Conservation (phyloP, 2,329 filamentous ascomycete species). For the Pseudogymnoascus pannorum region DNA sequence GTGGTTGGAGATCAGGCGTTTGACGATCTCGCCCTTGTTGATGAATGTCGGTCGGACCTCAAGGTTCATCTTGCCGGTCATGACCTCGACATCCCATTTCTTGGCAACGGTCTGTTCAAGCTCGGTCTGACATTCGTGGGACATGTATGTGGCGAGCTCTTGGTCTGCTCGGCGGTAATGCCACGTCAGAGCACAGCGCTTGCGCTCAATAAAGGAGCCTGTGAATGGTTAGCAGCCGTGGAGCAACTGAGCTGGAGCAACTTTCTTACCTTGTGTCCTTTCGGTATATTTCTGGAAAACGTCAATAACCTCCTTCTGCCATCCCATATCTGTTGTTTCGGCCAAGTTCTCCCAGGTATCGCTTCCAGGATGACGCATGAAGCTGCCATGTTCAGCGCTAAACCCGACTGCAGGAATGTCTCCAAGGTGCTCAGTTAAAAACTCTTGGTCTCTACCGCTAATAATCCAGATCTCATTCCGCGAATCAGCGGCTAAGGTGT, state of each 20-base stretch:
- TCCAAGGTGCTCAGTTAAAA: constrained; percentile 86
- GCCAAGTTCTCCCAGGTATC: constrained; percentile 84
- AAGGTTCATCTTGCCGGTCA: constrained; percentile 93
- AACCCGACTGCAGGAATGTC: constrained; percentile 85
- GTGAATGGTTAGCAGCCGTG: constrained; percentile 16
- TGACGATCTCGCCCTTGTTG: constrained; percentile 95
- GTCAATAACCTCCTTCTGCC: constrained; percentile 78
- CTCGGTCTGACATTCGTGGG: constrained; percentile 72
- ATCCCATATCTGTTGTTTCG: constrained; percentile 80
- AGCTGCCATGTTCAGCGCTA: constrained; percentile 94
- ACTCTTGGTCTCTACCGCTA: constrained; percentile 86
- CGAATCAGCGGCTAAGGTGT: constrained; percentile 69
- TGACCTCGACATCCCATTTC: constrained; percentile 88
- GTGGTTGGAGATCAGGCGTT: constrained; percentile 71
- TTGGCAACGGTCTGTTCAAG: constrained; percentile 69
- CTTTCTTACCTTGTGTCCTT: constrained; percentile 62
- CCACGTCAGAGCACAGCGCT: constrained; percentile 92
- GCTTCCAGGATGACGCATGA: constrained; percentile 73
- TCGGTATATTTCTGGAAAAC: constrained; percentile 87
- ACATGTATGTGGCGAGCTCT: constrained; percentile 73
- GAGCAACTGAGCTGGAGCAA: not conserved
- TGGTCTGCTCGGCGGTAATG: constrained; percentile 91
- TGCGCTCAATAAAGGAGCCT: constrained; percentile 90
- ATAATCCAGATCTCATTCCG: constrained; percentile 97
- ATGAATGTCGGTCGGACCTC: constrained; percentile 96